Percentiles rank a stretch among this genome's conserved stretches.
Conservation (phyloP, 1,284 basidiomycete species). For the Rhizoctonia solani region DNA sequence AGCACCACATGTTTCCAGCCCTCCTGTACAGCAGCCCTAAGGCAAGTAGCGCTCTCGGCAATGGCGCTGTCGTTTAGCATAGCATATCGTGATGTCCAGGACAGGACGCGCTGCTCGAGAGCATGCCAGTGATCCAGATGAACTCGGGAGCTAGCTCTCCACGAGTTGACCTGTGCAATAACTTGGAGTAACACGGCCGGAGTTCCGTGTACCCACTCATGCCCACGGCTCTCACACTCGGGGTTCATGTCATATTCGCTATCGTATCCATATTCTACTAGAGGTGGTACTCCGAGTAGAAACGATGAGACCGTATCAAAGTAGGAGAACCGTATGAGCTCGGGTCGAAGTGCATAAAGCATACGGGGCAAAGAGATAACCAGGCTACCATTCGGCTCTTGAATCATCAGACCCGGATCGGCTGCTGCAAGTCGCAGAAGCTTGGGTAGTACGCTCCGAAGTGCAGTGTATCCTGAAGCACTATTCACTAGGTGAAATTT, state of each 20-base stretch:
- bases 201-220: not conserved
- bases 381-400: not conserved
- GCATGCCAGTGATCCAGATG: not conserved
- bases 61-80: not conserved
- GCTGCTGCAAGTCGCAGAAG: not conserved
- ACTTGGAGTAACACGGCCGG: not conserved
- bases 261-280: too few relatives aligned
- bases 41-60: not conserved
- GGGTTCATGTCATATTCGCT: not conserved
- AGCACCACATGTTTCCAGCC: too few relatives aligned
- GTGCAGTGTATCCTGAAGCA: not conserved
- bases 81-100: not conserved
- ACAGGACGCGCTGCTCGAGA: not conserved
- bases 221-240: not conserved
- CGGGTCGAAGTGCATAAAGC: not conserved
- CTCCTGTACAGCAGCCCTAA: not conserved
- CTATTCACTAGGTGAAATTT: not conserved
- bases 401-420: not conserved
- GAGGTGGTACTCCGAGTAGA: not conserved
- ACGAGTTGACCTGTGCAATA: too few relatives aligned
- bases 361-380: not conserved
- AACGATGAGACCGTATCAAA: not conserved
- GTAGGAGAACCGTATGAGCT: slow-evolving; percentile 1
- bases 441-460: not conserved
- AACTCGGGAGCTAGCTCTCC: not conserved